Percentiles rank a stretch among this genome's conserved stretches.
Conservation (phyloP, 1,139 yeast genomes). For the Hemisphaericaspora xylofermentans region DNA sequence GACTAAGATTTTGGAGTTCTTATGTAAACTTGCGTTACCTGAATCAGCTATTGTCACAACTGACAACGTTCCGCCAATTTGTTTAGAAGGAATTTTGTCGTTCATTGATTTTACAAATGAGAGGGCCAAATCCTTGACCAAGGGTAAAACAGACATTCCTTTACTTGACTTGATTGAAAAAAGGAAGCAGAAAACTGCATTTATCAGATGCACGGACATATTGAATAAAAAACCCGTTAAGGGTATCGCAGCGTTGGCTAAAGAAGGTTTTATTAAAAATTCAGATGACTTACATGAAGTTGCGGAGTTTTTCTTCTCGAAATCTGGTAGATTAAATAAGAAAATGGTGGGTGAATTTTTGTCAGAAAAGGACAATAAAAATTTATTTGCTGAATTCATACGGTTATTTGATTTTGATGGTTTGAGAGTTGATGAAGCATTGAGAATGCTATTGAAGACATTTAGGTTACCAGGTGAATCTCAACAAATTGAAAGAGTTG, state of each 20-base stretch:
- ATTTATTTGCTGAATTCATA: conserved; percentile 64
- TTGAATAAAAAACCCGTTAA: conserved; percentile 78
- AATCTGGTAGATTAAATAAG: conserved; percentile 81
- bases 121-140: conserved; percentile 39
- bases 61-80: conserved; percentile 87
- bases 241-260: conserved; percentile 65
- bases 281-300: conserved; percentile 55
- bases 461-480: conserved; percentile 97
- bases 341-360: conserved; percentile 82
- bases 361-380: conserved; percentile 70
- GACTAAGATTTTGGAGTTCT: conserved; percentile 62
- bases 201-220: conserved; percentile 67
- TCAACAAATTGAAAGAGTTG: conserved; percentile 89
- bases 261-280: conserved; percentile 63
- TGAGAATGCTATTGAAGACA: conserved; percentile 74
- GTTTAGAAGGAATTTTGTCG: conserved; percentile 81
- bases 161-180: conserved; percentile 35
- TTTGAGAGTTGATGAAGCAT: conserved; percentile 88
- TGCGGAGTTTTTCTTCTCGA: conserved; percentile 73
- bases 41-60: conserved; percentile 77
- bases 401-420: conserved; percentile 70
- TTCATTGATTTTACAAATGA: conserved; percentile 67
- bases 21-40: conserved; percentile 76
- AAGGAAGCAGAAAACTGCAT: conserved; percentile 66
- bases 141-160: conserved; percentile 19